Evolutionary conservation across 768 basidiomycete genomes (phyloP), one percentile per base, ranked within the genome.

Genomic region (Lactarius sp.): DNA sequence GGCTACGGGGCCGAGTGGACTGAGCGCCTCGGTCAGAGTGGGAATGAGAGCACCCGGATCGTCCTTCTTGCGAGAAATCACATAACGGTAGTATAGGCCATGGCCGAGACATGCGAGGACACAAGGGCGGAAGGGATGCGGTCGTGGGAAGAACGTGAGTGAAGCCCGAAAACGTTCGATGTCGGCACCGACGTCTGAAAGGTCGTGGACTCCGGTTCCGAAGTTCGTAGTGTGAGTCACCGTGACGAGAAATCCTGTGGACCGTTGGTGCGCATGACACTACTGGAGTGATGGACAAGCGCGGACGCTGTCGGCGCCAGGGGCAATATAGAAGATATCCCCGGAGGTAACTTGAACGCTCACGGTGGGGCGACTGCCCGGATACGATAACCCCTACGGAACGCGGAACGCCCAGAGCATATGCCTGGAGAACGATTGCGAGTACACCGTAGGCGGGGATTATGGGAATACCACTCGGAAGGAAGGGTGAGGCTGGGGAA

Each of bases 341-440:
- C 72, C 97, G 77, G 72, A 94, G 92, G 10, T 84, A 78, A 44
- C n/a, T n/a, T n/a, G n/a, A n/a, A 44, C 78, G 76, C 66, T 87
- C 82, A 60, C 80, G 79, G 76, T 98, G 97, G 73, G 83, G 80
- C 69, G 94, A 94, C 76, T 97, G 96, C 80, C 98, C 98, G 83
- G 94, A 97, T 22, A 99, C 89, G 64, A 99, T 92, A 16, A 92
- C 92, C 34, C 93, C 97, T 65, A 98, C 83, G 18, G 94, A 91
- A 33, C 76, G 52, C 33, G 56, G 44, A 18, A 56, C 61, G 16
- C 56, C 67, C 27, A 56, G 53, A 14, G 57, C 57, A 18, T 59
- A 59, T 42, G n/a, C n/a, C n/a, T n/a, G 3, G 6, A 13, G 9
- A 37, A n/a, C 4, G 5, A 27, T 13, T 7, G 20, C 55, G 2